These are phyloP conservation scores for Suhomyces anneliseae DNA, from an alignment of 1,139 yeast species.

Conservation along the genomic window DNA sequence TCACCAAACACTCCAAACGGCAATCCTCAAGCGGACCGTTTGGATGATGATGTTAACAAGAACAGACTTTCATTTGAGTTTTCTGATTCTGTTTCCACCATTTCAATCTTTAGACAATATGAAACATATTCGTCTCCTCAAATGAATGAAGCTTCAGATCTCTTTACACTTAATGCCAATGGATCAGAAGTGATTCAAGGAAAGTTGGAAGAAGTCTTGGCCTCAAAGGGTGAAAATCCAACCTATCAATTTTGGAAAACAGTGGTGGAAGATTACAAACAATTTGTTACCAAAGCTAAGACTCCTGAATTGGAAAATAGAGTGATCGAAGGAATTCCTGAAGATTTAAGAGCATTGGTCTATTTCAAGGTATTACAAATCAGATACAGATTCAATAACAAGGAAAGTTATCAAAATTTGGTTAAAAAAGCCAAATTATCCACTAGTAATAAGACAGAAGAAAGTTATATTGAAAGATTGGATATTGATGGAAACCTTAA, in stretches of 20 bases:
- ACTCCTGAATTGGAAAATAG: constrained; percentile 27
- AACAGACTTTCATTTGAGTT: constrained; percentile 16
- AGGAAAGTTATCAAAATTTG: constrained; percentile 32
- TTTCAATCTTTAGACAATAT: constrained; percentile 35
- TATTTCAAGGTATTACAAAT: constrained; percentile 38
- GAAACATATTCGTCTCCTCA: constrained; percentile 33
- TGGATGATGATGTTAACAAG: constrained; percentile 5
- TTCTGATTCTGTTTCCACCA: constrained; percentile 27
- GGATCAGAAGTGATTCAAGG: constrained; percentile 4
- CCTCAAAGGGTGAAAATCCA: constrained; percentile 9
- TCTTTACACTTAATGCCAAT: constrained; percentile 14
- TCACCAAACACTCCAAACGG: constrained; percentile 5
- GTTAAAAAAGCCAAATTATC: constrained; percentile 29
- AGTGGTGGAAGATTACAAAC: constrained; percentile 24
- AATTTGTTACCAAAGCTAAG: constrained; percentile 19
- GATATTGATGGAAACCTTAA: constrained; percentile 20
- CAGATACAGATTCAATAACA: constrained; percentile 31
- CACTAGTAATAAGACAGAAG: constrained; percentile 15
- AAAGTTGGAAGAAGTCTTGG: constrained; percentile 5
- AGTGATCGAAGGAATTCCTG: constrained; percentile 37
- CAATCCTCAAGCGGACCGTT: neutral
- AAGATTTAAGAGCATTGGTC: constrained; percentile 27
- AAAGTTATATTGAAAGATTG: constrained; percentile 22
- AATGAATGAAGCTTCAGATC: constrained; percentile 40
- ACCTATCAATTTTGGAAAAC: constrained; percentile 25